Evolutionary conservation across 1,284 basidiomycete species (phyloP).

Genomic region (Boletus semigastroideus): DNA sequence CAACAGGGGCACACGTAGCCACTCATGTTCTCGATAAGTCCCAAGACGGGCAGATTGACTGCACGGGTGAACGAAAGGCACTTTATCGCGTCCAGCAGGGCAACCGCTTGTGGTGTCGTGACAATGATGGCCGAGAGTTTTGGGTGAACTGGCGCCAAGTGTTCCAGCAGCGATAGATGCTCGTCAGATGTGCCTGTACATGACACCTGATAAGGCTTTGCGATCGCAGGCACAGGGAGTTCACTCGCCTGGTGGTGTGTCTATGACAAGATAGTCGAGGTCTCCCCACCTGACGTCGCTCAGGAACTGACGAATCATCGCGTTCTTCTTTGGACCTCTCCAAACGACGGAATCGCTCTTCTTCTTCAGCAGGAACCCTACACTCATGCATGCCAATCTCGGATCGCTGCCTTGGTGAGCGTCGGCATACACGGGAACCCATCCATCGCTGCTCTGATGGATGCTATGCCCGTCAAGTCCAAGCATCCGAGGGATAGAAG

Average conservation of each 20-base stretch:
- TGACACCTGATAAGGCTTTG: constrained; percentile 8
- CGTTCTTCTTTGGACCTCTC: constrained; percentile 99
- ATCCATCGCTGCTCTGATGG: constrained; percentile 92
- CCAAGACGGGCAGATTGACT: constrained; percentile 85
- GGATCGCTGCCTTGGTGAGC: constrained; percentile 48
- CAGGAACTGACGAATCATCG: constrained; percentile 98
- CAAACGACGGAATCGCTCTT: constrained; percentile 95
- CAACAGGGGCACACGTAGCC: constrained; percentile 97
- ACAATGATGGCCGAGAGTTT: constrained; percentile 87
- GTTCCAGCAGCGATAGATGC: constrained; percentile 93
- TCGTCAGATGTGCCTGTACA: constrained; percentile 92
- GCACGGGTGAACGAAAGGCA: constrained; percentile 93
- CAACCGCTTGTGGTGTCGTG: constrained; percentile 97
- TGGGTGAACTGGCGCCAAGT: constrained; percentile 82
- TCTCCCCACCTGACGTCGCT: constrained; percentile 97
- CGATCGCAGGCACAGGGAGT: background rate
- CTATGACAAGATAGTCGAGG: constrained; percentile 94
- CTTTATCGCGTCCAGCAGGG: constrained; percentile 93
- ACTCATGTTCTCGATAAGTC: constrained; percentile 98
- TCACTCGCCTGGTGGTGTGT: constrained; percentile 90
- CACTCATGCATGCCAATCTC: constrained; percentile 91
- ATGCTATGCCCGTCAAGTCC: constrained; percentile 86
- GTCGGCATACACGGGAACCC: constrained; percentile 97
- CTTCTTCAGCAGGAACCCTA: constrained; percentile 90
- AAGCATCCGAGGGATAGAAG: constrained; percentile 96